Evolutionary conservation across 1,139 yeast genomes (phyloP), one percentile per base, ranked within the genome.

Genomic region (Taphrina communis): DNA sequence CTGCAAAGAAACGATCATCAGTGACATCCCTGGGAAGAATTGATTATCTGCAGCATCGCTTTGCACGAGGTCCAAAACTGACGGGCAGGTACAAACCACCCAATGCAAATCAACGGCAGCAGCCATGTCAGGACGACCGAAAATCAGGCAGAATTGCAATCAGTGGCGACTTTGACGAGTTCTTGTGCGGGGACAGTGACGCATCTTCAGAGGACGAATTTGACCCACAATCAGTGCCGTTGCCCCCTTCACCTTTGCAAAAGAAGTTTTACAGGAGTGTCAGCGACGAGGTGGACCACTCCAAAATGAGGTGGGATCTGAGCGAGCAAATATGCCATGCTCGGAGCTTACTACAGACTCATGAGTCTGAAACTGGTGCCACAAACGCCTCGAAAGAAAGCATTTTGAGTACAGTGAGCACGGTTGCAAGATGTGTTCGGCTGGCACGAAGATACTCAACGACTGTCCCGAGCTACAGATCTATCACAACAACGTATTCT

Each of bases 31-130:
- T 65, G 12, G 55, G 55, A 8, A 42, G 53, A 9, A 65, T 65
- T 12, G 63, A 57, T 25, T 58, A 65, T 50, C 39, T 65, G 42
- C 69, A 65, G 44, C 69, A 65, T 48, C 52, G 53, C 38, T 65
- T 65, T 25, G 69, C 69, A 21, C 35, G 46, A 14, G 55, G 51
- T 44, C 19, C 42, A 21, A 7, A 12, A 51, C n/a, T 48, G 59
- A 31, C 39, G 21, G 66, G 55, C 14, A 21, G 55, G 19, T 44
- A n/a, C n/a, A 44, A 44, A n/a, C 31, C 31, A 25, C 31, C 31
- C 4, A 8, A 12, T 7, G 19, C 48, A n/a, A 44, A 14, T 44
- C 48, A 17, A 44, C 8, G 19, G 6, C 12, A 11, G 19, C 53
- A 21, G 21, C 19, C 11, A 46, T 2, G 51, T 46, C 53, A 50